Evolutionary conservation across 2,329 filamentous ascomycete species (phyloP).

Genomic region (Botrytis squamosa): DNA sequence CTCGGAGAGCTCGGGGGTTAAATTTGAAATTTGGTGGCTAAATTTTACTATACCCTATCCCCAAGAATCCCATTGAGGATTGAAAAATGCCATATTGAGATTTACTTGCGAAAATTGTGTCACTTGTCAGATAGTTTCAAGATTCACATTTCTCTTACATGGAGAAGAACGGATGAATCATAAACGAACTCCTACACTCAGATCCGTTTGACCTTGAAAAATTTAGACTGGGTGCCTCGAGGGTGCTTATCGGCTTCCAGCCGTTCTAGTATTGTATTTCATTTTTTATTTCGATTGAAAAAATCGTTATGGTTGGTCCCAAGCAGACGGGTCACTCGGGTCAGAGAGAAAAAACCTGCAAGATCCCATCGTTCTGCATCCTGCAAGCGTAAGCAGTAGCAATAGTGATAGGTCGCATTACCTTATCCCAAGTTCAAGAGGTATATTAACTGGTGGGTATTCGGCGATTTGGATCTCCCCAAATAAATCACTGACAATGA

Average conservation of each 20-base stretch:
- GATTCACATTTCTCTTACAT: neutral
- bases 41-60: neutral
- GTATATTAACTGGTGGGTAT: constrained; percentile 14
- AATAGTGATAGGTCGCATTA: constrained; percentile 14
- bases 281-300: neutral
- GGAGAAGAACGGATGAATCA: neutral
- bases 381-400: constrained; percentile 16
- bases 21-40: neutral
- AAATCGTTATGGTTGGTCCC: constrained; percentile 18
- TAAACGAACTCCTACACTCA: neutral
- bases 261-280: neutral
- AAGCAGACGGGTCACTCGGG: constrained; percentile 20
- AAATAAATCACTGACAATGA: neutral
- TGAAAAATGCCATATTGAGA: neutral
- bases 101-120: neutral
- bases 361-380: constrained; percentile 19
- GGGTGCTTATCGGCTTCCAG: neutral
- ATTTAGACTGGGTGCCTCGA: neutral
- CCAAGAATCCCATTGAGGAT: neutral
- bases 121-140: constrained; percentile 10
- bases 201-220: neutral
- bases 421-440: constrained; percentile 5
- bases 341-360: constrained; percentile 10
- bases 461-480: constrained; percentile 13
- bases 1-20: neutral